phyloP scores from a whole-genome alignment of 2,329 filamentous ascomycete species.

The Berkeleyomyces basicola region DNA sequence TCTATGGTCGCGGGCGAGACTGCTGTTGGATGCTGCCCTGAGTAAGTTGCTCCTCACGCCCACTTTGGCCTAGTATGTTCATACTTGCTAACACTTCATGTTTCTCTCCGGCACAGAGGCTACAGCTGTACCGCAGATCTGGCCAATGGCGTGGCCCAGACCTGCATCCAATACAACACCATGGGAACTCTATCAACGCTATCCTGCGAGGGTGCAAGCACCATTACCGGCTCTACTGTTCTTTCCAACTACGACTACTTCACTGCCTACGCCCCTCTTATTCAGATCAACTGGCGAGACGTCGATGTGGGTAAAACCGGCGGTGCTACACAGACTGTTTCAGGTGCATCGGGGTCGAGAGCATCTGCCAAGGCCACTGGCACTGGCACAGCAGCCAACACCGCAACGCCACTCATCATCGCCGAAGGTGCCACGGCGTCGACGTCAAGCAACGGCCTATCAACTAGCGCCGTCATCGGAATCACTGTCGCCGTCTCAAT shows the following conservation, averaged over 20 bases:
- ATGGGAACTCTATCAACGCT: slow-evolving; percentile 14
- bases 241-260: not conserved
- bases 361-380: not conserved
- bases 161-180: slow-evolving; percentile 14
- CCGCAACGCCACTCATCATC: not conserved
- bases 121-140: slow-evolving; percentile 16
- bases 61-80: not conserved
- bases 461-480: slow-evolving; percentile 14
- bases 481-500: slow-evolving; percentile 15
- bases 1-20: slow-evolving; percentile 18
- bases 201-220: slow-evolving; percentile 8
- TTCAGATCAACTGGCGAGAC: slow-evolving; percentile 19
- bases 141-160: slow-evolving; percentile 14
- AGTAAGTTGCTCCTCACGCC: slow-evolving; percentile 15
- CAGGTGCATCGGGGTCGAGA: not conserved
- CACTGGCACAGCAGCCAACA: not conserved
- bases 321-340: not conserved
- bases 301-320: slow-evolving; percentile 16
- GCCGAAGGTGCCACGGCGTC: slow-evolving; percentile 5
- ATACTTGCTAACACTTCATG: slow-evolving; percentile 3
- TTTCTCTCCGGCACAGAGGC: slow-evolving; percentile 9
- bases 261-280: slow-evolving; percentile 17
- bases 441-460: slow-evolving; percentile 4
- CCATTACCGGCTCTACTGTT: slow-evolving; percentile 9
- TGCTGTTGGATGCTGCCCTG: slow-evolving; percentile 21